These are phyloP conservation scores for Caryopteris hybrid DNA, from an alignment of 305 asterid genomes.

Conservation along the genomic window DNA sequence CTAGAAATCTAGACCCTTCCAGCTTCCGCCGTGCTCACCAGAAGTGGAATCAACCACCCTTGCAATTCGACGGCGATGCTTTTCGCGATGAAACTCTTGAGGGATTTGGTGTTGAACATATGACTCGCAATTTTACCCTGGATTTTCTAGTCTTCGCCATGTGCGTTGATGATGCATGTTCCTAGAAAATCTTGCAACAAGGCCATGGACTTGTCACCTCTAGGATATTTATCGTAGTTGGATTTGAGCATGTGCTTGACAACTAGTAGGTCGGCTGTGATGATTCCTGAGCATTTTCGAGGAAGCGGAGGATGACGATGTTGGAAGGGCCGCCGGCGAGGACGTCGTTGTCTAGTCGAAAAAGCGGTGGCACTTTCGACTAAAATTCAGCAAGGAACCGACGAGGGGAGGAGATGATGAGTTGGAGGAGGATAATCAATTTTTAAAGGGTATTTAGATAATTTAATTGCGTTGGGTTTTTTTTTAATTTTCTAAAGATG, in stretches of 20 bases:
- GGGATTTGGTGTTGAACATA: constrained; percentile 67
- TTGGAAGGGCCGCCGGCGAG: constrained; percentile 41
- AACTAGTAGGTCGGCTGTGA: constrained; percentile 54
- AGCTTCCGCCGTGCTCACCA: constrained; percentile 25
- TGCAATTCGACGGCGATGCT: constrained; percentile 42
- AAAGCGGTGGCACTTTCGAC: constrained; percentile 69
- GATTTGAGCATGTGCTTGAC: constrained; percentile 65
- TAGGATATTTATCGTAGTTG: constrained; percentile 62
- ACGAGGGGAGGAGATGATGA: too few relatives aligned
- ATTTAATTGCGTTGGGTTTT: too few relatives aligned
- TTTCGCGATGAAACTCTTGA: constrained; percentile 51
- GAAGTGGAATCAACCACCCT: constrained; percentile 43
- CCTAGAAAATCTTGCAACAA: constrained; percentile 60
- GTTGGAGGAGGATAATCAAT: too few relatives aligned
- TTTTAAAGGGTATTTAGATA: too few relatives aligned
- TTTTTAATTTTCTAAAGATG: too few relatives aligned
- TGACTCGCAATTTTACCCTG: constrained; percentile 72
- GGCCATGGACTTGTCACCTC: constrained; percentile 48
- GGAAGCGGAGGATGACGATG: constrained; percentile 58
- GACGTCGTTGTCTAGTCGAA: constrained; percentile 50
- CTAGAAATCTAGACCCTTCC: constrained; percentile 44
- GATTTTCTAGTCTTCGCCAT: constrained; percentile 49
- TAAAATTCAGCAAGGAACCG: constrained; percentile 63
- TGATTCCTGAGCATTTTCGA: constrained; percentile 56
- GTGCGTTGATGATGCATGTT: constrained; percentile 53